Evolutionary conservation across 768 basidiomycete genomes (phyloP), one percentile per base, ranked within the genome.

Genomic region (Xerocomellus chrysenteron): DNA sequence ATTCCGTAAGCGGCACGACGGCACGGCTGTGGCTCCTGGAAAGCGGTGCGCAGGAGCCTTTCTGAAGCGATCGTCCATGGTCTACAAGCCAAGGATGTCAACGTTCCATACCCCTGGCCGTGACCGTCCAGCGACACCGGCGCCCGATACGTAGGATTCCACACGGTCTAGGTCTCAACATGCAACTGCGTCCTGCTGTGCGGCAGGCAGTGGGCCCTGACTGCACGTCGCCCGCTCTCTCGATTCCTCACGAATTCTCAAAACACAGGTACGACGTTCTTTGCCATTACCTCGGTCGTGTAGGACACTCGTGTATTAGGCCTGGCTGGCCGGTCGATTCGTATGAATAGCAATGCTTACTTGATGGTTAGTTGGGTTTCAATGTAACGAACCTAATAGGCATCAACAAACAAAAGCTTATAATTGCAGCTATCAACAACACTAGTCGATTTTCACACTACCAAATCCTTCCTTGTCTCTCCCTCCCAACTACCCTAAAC

Each of bases 401-500:
- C 42, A 73, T 73, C 70, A 72, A 72, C 72, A 72, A 72, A 72
- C 72, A 70, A 72, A 65, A 68, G 70, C 72, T 72, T 72, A 72
- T 72, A 72, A 72, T 70, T 64, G 68, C 70, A 72, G 55, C 61
- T 59, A 70, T 73, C 73, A 73, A 74, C 73, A 74, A 69, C 54
- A 55, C 59, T 71, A 72, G 68, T 70, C 54, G 58, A 73, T 70
- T 74, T 74, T 74, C 73, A 66, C 65, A 69, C 69, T 73, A 74
- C 68, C 68, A 73, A 75, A 62, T 55, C 65, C 70, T 71, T 67
- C 67, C 68, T 77, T 76, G 70, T 70, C 67, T 66, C 61, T 32
- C 67, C 59, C 59, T 57, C 56, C 43, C 59, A 48, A 55, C 47
- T 60, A 62, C 60, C 45, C 26, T 51, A 63, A 69, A 63, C 71